These are phyloP conservation scores for Fonsecaea pugnacius DNA, from an alignment of 2,329 filamentous ascomycete genomes.

Conservation along the genomic window DNA sequence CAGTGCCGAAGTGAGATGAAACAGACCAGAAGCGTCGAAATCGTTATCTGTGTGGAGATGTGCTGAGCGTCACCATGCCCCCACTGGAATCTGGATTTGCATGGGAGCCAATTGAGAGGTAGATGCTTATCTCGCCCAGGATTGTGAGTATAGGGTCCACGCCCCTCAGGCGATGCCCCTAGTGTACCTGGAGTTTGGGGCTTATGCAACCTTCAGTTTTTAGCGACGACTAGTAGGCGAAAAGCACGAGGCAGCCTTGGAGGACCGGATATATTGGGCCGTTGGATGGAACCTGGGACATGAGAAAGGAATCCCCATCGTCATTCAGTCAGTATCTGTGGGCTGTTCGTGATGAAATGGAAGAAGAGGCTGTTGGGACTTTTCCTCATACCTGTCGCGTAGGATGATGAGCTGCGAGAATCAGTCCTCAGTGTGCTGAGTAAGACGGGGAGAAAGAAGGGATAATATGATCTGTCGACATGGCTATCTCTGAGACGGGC, in stretches of 20 bases:
- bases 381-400: background rate
- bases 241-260: conserved; percentile 18
- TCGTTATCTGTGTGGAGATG: conserved; percentile 19
- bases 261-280: background rate
- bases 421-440: background rate
- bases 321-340: background rate
- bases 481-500: background rate
- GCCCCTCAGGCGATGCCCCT: background rate
- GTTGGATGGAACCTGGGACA: background rate
- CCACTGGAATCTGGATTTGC: conserved; percentile 2
- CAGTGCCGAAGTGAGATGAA: background rate
- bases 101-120: background rate
- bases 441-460: background rate
- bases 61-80: background rate
- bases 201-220: conserved; percentile 3
- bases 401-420: background rate
- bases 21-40: background rate
- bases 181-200: conserved; percentile 2
- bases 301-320: background rate
- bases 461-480: background rate
- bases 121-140: conserved; percentile 20
- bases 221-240: conserved; percentile 16
- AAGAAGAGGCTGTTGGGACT: background rate
- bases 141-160: background rate
- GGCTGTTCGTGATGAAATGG: background rate